phyloP scores from a whole-genome alignment of 2,329 filamentous ascomycete species.

The Trichoderma endophyticum region DNA sequence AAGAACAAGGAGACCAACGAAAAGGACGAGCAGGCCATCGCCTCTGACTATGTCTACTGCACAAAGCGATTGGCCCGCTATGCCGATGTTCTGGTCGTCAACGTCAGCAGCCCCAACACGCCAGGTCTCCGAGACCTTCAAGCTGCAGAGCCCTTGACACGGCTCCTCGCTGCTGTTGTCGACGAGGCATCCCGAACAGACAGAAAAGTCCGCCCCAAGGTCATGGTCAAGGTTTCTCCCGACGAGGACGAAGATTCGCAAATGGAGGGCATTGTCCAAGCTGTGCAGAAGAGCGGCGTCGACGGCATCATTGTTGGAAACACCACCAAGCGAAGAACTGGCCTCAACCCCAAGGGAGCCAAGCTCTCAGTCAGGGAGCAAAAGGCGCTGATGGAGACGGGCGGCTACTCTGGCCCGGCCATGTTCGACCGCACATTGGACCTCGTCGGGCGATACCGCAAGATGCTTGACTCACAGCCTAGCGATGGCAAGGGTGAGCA shows the following conservation, averaged over 20 bases:
- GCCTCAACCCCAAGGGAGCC: slow-evolving; percentile 65
- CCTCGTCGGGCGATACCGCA: slow-evolving; percentile 76
- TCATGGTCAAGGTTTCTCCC: slow-evolving; percentile 98
- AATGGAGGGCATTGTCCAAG: slow-evolving; percentile 82
- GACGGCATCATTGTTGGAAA: slow-evolving; percentile 97
- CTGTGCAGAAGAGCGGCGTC: slow-evolving; percentile 78
- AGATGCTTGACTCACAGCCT: slow-evolving; percentile 56
- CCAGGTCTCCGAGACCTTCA: slow-evolving; percentile 86
- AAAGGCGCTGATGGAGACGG: slow-evolving; percentile 67
- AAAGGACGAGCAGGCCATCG: slow-evolving; percentile 76
- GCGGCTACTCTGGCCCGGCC: slow-evolving; percentile 87
- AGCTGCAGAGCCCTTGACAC: slow-evolving; percentile 75
- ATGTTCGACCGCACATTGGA: slow-evolving; percentile 78
- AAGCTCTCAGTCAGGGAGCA: slow-evolving; percentile 64
- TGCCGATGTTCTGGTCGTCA: slow-evolving; percentile 95
- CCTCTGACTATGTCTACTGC: slow-evolving; percentile 82
- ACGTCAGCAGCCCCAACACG: slow-evolving; percentile 95
- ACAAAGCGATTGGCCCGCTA: slow-evolving; percentile 80
- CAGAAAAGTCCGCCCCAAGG: slow-evolving; percentile 62
- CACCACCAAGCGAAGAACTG: slow-evolving; percentile 81
- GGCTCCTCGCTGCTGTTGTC: slow-evolving; percentile 79
- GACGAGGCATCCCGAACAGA: slow-evolving; percentile 67
- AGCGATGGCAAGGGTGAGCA: slow-evolving; percentile 37
- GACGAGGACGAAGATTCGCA: slow-evolving; percentile 87
- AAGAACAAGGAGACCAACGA: slow-evolving; percentile 96